A percentile compares a stretch with the other conserved stretches of the same genome.
Evolutionary conservation across 2,329 filamentous ascomycete genomes (phyloP).

Genomic region (Claviceps fusiformis): DNA sequence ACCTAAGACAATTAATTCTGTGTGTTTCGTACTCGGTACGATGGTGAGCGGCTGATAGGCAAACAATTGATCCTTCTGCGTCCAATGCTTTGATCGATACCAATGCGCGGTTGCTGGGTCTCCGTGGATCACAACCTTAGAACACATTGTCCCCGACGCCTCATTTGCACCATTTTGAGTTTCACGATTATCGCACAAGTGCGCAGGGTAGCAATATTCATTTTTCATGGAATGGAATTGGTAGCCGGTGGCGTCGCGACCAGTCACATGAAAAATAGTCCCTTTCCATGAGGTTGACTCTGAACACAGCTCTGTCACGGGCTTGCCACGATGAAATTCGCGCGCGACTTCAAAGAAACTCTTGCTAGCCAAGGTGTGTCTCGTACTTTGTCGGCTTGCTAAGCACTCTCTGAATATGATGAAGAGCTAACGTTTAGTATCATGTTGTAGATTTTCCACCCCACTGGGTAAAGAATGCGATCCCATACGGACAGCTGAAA

Average conservation of each 20-base stretch:
- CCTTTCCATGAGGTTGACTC: neutral
- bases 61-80: neutral
- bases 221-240: neutral
- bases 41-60: neutral
- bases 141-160: neutral
- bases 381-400: neutral
- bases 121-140: neutral
- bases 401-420: neutral
- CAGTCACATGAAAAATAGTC: neutral
- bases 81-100: neutral
- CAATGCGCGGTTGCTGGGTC: neutral
- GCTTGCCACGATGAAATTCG: conserved; percentile 62
- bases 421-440: neutral
- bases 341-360: conserved; percentile 58
- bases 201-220: neutral
- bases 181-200: neutral
- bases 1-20: neutral
- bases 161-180: neutral
- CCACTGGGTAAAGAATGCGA: conserved; percentile 59
- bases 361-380: conserved; percentile 45
- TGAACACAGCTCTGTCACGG: neutral
- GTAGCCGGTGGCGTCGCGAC: neutral
- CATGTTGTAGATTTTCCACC: conserved; percentile 48
- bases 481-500: conserved; percentile 75
- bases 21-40: neutral